These are phyloP conservation scores for Backusella tarrabulga DNA, from an alignment of 192 early-diverging fungal species.

Conservation along the genomic window DNA sequence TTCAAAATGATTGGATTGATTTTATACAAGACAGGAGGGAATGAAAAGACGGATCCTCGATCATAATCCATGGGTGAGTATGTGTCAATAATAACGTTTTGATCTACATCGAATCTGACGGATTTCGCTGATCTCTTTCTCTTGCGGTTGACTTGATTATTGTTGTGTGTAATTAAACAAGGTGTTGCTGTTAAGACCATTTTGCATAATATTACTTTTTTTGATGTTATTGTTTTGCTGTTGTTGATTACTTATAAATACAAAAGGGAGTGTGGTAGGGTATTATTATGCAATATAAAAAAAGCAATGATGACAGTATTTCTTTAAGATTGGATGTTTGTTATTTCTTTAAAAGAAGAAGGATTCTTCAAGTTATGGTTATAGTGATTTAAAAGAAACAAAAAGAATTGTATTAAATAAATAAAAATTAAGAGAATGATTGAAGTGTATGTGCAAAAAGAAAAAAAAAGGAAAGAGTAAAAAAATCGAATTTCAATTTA, in stretches of 20 bases:
- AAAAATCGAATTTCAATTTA: neutral
- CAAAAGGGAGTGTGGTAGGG: neutral
- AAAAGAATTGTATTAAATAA: slow-evolving; percentile 3
- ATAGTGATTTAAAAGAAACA: neutral
- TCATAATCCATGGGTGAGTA: slow-evolving; percentile 30
- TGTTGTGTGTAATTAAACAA: slow-evolving; percentile 2
- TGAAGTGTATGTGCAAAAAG: neutral
- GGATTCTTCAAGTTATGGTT: neutral
- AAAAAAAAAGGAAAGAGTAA: neutral
- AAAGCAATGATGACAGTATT: neutral
- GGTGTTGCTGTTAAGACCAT: slow-evolving; percentile 2
- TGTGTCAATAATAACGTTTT: slow-evolving; percentile 19
- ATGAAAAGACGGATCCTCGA: slow-evolving; percentile 17
- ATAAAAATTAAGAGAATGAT: neutral
- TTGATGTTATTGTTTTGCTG: neutral
- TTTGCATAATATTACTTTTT: slow-evolving; percentile 5
- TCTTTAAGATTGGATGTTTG: neutral
- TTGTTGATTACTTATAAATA: neutral
- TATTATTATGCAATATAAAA: neutral
- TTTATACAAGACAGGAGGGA: slow-evolving; percentile 25
- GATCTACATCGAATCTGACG: slow-evolving; percentile 21
- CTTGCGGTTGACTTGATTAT: neutral
- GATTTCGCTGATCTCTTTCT: slow-evolving; percentile 18
- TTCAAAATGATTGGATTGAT: slow-evolving; percentile 17
- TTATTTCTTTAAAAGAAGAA: neutral